Base-by-base conservation (phyloP, 169 alveolate genomes). In the Toxoplasma gondii region DNA sequence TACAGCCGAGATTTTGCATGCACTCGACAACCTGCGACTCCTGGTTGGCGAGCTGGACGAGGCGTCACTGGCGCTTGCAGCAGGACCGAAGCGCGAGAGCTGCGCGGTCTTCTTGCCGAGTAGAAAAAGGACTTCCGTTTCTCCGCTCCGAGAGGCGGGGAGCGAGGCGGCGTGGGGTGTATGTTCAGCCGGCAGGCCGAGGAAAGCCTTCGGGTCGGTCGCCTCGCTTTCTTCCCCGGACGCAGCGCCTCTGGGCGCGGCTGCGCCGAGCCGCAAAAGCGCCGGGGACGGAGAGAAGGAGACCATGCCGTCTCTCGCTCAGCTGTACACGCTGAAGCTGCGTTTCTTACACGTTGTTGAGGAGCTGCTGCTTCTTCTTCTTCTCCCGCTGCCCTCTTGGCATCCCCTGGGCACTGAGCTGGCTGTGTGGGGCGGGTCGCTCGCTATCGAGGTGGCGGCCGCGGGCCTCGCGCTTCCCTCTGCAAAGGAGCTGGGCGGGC, bases 351-450 rank as follows among this genome's bases (percentile, higher is more conserved):
- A 44, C 49, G 9, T 27, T 16, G 84, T 74, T 16, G 84, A 74
- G 22, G 43, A 74, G 22, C 49, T 36, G 43, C 84, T 74, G 1
- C 84, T 74, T 16, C 84, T 74, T 41, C 22, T 74, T 41, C 84
- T 74, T 17, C 84, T 74, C 44, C 84, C 84, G 2, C 44, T 74
- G 84, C 84, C 84, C 49, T 17, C 49, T 9, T 74, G 84, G 84
- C 84, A 74, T n/a, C 84, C 84, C 1, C 84, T 74, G 24, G 84
- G 84, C 2, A 36, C 39, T 12, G 84, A 74, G 84, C 43, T 74
- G 43, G 84, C 84, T 1, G 84, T 74, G 84, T 74, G 84, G 84
- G 84, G 84, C 84, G 84, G 84, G 22, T 31, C 84, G 5, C 84
- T 74, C 39, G 84, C 49, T 41, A 34, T 74, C 19, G 84, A 74